These are phyloP conservation scores for Mrakia blollopis DNA, from an alignment of 768 basidiomycete species.

Conservation along the genomic window DNA sequence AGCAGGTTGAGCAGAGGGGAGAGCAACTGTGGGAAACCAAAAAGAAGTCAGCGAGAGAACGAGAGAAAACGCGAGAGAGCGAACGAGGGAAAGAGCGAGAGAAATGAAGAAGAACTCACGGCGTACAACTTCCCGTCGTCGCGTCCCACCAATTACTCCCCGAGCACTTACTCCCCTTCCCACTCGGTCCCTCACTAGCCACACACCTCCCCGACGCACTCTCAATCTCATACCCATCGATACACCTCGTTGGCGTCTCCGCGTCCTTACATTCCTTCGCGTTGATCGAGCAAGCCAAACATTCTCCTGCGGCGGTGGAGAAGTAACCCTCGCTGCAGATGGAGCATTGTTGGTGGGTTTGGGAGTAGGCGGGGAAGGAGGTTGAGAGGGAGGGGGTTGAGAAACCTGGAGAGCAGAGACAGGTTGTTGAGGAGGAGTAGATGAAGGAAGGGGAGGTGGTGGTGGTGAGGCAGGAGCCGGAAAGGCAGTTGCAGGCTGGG, in stretches of 20 bases:
- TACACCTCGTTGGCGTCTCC: constrained; percentile 18
- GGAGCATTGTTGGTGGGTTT: constrained; percentile 48
- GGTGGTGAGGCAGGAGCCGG: constrained; percentile 67
- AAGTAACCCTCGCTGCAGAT: constrained; percentile 62
- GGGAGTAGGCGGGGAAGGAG: constrained; percentile 59
- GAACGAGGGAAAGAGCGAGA: background rate
- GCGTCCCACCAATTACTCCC: constrained; percentile 26
- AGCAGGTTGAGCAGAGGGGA: constrained; percentile 63
- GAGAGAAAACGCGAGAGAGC: no score
- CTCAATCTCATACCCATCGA: constrained; percentile 27
- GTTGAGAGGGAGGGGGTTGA: constrained; percentile 63
- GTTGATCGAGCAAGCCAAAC: constrained; percentile 19
- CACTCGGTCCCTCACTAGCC: constrained; percentile 23
- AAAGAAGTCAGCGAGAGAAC: constrained; percentile 55
- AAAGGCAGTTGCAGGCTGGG: constrained; percentile 70
- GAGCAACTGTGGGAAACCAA: constrained; percentile 55
- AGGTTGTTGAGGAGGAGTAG: constrained; percentile 39
- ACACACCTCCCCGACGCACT: constrained; percentile 24
- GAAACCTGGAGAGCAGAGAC: constrained; percentile 67
- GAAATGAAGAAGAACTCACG: constrained; percentile 7
- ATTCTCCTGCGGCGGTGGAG: background rate
- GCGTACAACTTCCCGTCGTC: background rate
- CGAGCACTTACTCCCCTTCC: constrained; percentile 25
- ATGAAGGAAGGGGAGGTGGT: constrained; percentile 50
- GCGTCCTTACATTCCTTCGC: constrained; percentile 8